Evolutionary conservation across 495 filamentous ascomycete species (phyloP).

Genomic region (Xylaria venustula): DNA sequence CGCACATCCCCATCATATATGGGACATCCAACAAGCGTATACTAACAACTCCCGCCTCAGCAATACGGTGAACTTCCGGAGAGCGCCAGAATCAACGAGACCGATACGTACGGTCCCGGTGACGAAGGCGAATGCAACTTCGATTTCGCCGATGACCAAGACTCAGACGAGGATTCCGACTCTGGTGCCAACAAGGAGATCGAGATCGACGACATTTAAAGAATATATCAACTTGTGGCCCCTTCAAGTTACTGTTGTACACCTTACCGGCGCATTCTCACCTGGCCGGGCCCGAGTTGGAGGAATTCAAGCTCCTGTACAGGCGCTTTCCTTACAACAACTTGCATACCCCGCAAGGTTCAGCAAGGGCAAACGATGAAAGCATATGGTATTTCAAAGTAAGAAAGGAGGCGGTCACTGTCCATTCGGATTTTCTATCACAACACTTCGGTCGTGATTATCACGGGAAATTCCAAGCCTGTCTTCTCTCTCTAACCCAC

Average conservation of each 20-base stretch:
- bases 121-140: slow-evolving; percentile 78
- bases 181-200: slow-evolving; percentile 61
- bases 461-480: slow-evolving; percentile 36
- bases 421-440: slow-evolving; percentile 45
- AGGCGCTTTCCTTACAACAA: too few species aligned
- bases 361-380: too few species aligned
- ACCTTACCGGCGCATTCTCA: not conserved
- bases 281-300: not conserved
- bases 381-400: not conserved
- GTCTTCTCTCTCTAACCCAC: slow-evolving; percentile 63
- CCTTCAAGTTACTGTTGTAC: slow-evolving; percentile 1
- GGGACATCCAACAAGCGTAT: not conserved
- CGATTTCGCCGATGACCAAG: slow-evolving; percentile 89
- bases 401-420: slow-evolving; percentile 30
- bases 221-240: slow-evolving; percentile 11
- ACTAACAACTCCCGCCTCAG: slow-evolving; percentile 44
- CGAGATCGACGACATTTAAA: slow-evolving; percentile 72
- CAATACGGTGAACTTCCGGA: slow-evolving; percentile 97
- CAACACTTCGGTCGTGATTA: not conserved
- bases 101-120: slow-evolving; percentile 79
- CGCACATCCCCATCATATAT: not conserved
- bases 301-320: not conserved
- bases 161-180: slow-evolving; percentile 61
- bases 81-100: slow-evolving; percentile 99
- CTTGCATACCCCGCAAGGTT: too few species aligned